phyloP scores from a whole-genome alignment of 768 basidiomycete species.

The Lentinula aciculospora region DNA sequence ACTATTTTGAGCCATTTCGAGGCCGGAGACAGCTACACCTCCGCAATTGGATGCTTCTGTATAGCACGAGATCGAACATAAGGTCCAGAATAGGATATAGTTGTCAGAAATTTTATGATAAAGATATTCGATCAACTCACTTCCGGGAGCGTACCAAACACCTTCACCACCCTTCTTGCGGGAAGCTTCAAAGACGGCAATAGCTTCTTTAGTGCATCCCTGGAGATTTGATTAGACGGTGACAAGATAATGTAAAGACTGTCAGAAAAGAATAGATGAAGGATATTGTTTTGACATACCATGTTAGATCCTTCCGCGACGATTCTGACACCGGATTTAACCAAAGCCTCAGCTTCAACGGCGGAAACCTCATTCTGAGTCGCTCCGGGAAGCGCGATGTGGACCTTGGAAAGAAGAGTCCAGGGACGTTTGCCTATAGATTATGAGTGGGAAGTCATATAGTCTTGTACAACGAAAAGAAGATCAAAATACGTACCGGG shows the following conservation, averaged over 20 bases:
- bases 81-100: neutral
- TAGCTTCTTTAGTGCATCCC: slow-evolving; percentile 66
- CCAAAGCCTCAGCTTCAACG: slow-evolving; percentile 64
- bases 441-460: slow-evolving; percentile 9
- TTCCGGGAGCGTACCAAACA: slow-evolving; percentile 73
- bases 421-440: slow-evolving; percentile 55
- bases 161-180: slow-evolving; percentile 43
- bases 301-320: slow-evolving; percentile 78
- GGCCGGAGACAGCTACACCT: slow-evolving; percentile 73
- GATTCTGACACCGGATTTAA: slow-evolving; percentile 63
- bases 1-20: slow-evolving; percentile 81
- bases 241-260: neutral
- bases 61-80: neutral
- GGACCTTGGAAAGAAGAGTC: slow-evolving; percentile 55
- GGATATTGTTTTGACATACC: slow-evolving; percentile 14
- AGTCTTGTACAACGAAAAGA: neutral
- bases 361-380: slow-evolving; percentile 68
- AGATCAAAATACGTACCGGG: slow-evolving; percentile 25
- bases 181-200: slow-evolving; percentile 63
- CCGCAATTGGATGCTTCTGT: slow-evolving; percentile 57
- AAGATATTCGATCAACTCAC: slow-evolving; percentile 26
- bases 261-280: neutral
- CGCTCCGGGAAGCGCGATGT: slow-evolving; percentile 66
- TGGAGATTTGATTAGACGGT: neutral
- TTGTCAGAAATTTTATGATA: neutral